Base-by-base conservation (phyloP, 2,329 filamentous ascomycete species). In the Trichoderma semiorbis region DNA sequence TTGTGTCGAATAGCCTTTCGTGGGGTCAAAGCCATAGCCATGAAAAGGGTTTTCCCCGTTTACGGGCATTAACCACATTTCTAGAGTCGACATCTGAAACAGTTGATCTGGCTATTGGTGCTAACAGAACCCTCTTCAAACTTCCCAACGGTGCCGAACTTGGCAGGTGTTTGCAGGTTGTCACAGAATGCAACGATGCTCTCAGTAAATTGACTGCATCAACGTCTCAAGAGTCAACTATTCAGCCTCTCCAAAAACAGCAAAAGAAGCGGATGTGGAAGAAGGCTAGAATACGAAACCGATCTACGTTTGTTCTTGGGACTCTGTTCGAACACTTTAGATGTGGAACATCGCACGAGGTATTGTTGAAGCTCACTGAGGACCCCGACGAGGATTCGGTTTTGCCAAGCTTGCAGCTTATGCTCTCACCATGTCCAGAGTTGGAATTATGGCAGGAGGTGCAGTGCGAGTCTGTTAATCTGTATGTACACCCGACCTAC, bases 251-350 rank as follows among this genome's bases (percentile, higher is more conserved):
- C 12, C 60, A 43, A 2, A 57, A 1, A 5, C 34, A 72, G 43
- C 55, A 39, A 12, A 62, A 58, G n/a, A 69, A 28, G 32, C 21
- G 32, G 21, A 30, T 39, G 21, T 73, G 69, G 64, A 69, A 73
- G 58, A 73, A 73, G 6, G 34, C 43, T 14, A 60, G 50, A 39
- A 69, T 65, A 65, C 65, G 69, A 12, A 64, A 72, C 2, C 63
- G 21, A 26, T 60, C 47, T 2, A 61, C 30, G 14, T 61, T 55
- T 14, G 63, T 57, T n/a, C 32, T 72, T n/a, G 36, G 26, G 3
- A 21, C 30, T 10, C n/a, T 72, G 6, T 72, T 72, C 18, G 26
- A 69, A 43, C 57, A 55, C 30, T 62, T 69, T 12, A 55, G 18
- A 11, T 69, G 67, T 3, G 39, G 57, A 18, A 55, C n/a, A 3